Base-by-base conservation (phyloP, 1,284 basidiomycete genomes). In the Mycosarcoma maydis region DNA sequence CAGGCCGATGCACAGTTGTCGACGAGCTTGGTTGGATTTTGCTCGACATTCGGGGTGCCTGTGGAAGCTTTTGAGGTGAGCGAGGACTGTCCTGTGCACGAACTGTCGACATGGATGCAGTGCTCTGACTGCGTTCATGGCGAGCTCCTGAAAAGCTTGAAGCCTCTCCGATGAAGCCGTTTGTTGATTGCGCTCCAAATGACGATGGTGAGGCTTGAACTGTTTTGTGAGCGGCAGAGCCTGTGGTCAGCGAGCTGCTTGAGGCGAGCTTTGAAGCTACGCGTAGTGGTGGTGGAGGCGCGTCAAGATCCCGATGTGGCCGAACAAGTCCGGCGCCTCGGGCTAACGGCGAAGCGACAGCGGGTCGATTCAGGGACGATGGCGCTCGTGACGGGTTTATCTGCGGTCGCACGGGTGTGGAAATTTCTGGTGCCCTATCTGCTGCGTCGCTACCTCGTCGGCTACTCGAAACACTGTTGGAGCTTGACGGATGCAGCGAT, bases 221-320 rank as follows among this genome's bases (percentile, higher is more conserved):
- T n/a, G n/a, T n/a, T n/a, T n/a, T n/a, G n/a, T n/a, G n/a, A n/a
- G n/a, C n/a, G n/a, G n/a, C n/a, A n/a, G n/a, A n/a, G n/a, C n/a
- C n/a, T n/a, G n/a, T n/a, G n/a, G n/a, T n/a, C n/a, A n/a, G n/a
- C n/a, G 54, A n/a, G 16, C 16, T 44, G 36, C 37, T 40, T 6
- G 60, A 20, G 7, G n/a, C 45, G 17, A 68, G 53, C 45, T 60
- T 64, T 6, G 66, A 69, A 11, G 66, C 66, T 32, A 62, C 52
- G 10, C 66, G 46, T 20, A 69, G 30, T 10, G 65, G 65, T 6
- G 66, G 66, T 16, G 66, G 66, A 14, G 66, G 66, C 38, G 59
- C 59, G 41, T 59, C 51, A 6, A 69, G 57, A 38, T 52, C 55
- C 4, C 57, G 43, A 34, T 54, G 34, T 8, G 62, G 33, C 33